Conservation (phyloP, 495 filamentous ascomycete species). For the Penicillium cataractarum region DNA sequence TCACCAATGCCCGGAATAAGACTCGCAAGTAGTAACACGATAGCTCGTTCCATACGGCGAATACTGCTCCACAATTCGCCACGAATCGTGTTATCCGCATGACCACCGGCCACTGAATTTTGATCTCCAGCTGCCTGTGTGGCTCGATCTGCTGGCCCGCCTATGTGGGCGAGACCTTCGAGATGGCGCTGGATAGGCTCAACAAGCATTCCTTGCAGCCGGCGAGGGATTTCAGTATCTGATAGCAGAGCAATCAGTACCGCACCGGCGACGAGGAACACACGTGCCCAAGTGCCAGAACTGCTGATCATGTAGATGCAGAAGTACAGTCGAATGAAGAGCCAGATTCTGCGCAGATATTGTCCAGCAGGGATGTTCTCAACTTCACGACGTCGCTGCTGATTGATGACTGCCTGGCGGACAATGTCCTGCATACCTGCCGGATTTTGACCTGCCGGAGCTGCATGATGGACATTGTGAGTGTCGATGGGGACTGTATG, state of each 20-base stretch:
- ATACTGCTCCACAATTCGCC: conserved; percentile 48
- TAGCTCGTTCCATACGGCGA: conserved; percentile 69
- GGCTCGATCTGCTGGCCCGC: conserved; percentile 32
- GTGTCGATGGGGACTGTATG: conserved; percentile 21
- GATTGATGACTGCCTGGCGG: conserved; percentile 46
- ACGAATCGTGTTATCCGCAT: background rate
- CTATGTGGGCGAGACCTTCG: conserved; percentile 69
- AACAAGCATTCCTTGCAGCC: conserved; percentile 58
- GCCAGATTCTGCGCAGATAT: conserved; percentile 67
- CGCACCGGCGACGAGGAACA: conserved; percentile 62
- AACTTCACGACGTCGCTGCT: conserved; percentile 37
- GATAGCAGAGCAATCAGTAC: conserved; percentile 63
- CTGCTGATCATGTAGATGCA: conserved; percentile 82
- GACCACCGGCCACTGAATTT: conserved; percentile 7
- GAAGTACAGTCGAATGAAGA: conserved; percentile 72
- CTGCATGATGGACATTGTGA: conserved; percentile 27
- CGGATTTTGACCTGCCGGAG: conserved; percentile 39
- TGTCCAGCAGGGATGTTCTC: conserved; percentile 51
- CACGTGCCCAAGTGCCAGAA: conserved; percentile 71
- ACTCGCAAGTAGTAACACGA: conserved; percentile 84
- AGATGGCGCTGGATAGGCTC: conserved; percentile 70
- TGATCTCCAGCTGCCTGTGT: conserved; percentile 15
- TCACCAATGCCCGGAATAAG: conserved; percentile 85
- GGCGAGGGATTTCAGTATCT: conserved; percentile 65
- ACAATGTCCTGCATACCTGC: conserved; percentile 40